Percentiles rank a stretch among this genome's conserved stretches.
Conservation (phyloP, 225 moss, liverwort and hornwort genomes). For the Antitrichia curtipendula region DNA sequence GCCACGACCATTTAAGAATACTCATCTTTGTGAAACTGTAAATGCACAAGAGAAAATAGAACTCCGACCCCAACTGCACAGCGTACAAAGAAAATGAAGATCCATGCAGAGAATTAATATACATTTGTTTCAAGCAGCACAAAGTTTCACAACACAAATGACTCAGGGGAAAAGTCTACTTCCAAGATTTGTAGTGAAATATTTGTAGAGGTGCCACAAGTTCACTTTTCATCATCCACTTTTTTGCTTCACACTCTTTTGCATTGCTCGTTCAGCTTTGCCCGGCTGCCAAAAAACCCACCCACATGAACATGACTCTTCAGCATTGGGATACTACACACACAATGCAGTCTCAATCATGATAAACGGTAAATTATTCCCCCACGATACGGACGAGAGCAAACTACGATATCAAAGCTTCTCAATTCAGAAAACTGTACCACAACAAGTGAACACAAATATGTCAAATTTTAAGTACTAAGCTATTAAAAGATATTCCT, state of each 20-base stretch:
- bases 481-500: neutral
- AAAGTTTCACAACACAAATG: neutral
- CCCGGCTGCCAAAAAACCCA: constrained; percentile 24
- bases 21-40: neutral
- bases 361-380: neutral
- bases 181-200: neutral
- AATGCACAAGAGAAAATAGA: neutral
- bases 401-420: neutral
- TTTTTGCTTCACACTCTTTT: constrained; percentile 27
- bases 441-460: neutral
- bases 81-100: neutral
- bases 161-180: neutral
- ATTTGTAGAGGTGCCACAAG: neutral
- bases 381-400: neutral
- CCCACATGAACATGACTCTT: neutral
- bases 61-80: neutral
- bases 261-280: constrained; percentile 44
- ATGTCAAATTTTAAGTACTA: neutral
- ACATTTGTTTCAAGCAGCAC: neutral
- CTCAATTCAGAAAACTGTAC: neutral
- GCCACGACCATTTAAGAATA: neutral
- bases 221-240: neutral
- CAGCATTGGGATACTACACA: neutral
- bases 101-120: neutral
- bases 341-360: neutral